phyloP scores from a whole-genome alignment of 106 monocot species.

The Vanilla planifolia region DNA sequence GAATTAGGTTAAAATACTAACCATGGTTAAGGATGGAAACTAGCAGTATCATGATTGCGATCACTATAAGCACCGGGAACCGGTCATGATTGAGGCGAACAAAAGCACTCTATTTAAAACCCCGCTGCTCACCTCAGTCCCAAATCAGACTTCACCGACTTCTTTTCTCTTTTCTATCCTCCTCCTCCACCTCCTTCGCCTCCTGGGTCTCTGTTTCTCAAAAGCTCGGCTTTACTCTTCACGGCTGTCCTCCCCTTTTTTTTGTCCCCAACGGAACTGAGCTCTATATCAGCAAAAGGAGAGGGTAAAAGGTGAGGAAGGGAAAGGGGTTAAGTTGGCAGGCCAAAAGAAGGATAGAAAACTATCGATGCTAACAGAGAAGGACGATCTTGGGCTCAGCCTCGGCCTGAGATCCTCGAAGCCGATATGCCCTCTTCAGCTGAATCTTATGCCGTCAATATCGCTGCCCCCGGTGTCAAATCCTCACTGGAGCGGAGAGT shows the following conservation, averaged over 20 bases:
- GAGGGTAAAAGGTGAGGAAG: background rate
- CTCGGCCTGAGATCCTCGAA: constrained; percentile 8
- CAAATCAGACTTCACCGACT: background rate
- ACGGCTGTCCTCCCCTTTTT: background rate
- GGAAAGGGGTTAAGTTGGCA: background rate
- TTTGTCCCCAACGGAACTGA: background rate
- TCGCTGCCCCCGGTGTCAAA: background rate
- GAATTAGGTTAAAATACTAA: background rate
- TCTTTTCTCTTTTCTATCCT: background rate
- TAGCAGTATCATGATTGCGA: background rate
- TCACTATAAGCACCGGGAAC: background rate
- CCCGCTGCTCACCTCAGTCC: background rate
- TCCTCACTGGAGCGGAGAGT: constrained; percentile 1
- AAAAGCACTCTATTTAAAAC: constrained; percentile 4
- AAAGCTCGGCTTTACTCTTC: no score
- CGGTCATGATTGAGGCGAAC: background rate
- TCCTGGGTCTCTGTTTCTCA: background rate
- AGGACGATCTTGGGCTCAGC: constrained; percentile 20
- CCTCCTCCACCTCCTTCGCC: background rate
- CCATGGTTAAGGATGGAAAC: background rate
- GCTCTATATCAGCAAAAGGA: background rate
- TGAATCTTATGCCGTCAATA: constrained; percentile 10
- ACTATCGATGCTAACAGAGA: constrained; percentile 12
- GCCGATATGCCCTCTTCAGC: background rate
- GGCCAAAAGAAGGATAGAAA: background rate